A percentile compares a stretch with the other conserved stretches of the same genome.
Conservation (phyloP, 257 asterid species). For the Misopates orontium region DNA sequence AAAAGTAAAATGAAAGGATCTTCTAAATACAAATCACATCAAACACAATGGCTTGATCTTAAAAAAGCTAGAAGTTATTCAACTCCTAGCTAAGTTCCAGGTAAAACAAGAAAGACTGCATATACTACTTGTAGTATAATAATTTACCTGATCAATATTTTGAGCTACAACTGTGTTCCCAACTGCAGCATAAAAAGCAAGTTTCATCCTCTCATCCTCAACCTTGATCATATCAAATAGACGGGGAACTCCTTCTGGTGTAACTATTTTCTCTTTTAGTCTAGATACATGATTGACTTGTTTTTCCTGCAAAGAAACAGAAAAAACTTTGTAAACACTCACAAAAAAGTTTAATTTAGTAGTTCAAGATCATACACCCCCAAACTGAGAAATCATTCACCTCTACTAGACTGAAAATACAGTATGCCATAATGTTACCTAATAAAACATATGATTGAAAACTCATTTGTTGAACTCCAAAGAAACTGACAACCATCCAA, state of each 20-base stretch:
- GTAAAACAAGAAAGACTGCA: conserved; percentile 4
- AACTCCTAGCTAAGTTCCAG: neutral
- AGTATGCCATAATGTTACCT: neutral
- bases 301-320: conserved; percentile 68
- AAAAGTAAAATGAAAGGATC: neutral
- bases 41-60: neutral
- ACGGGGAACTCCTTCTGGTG: conserved; percentile 84
- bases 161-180: conserved; percentile 77
- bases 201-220: conserved; percentile 86
- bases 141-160: conserved; percentile 81
- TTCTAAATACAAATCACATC: neutral
- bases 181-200: conserved; percentile 81
- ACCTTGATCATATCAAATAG: conserved; percentile 89
- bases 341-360: neutral
- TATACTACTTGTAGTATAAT: neutral
- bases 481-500: neutral
- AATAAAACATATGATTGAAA: neutral
- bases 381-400: neutral
- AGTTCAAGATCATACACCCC: neutral
- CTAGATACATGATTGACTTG: conserved; percentile 57
- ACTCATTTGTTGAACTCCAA: neutral
- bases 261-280: conserved; percentile 60
- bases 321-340: neutral
- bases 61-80: neutral
- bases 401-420: conserved; percentile 11